A percentile compares a stretch with the other conserved stretches of the same genome.
These are phyloP conservation scores for Fraxinus americana DNA, from an alignment of 257 asterid genomes.

Conservation along the genomic window DNA sequence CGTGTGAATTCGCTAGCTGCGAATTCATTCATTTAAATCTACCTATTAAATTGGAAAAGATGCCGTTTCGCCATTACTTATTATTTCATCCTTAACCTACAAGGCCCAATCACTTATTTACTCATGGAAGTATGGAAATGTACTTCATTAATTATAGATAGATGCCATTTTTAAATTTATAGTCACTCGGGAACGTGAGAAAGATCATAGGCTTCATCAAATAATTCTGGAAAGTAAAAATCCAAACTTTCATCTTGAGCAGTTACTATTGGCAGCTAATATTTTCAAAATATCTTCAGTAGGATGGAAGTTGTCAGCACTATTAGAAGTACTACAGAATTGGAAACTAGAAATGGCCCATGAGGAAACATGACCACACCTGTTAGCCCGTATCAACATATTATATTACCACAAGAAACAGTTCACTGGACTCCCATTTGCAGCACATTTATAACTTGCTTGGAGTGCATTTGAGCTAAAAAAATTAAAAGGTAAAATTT, in stretches of 20 bases:
- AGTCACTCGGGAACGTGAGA: slow-evolving; percentile 11
- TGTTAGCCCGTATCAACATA: neutral
- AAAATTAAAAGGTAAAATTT: neutral
- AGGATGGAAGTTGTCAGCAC: neutral
- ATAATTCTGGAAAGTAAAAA: slow-evolving; percentile 1
- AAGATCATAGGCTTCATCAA: slow-evolving; percentile 5
- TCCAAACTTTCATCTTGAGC: neutral
- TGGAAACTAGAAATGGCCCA: neutral
- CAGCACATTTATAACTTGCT: neutral
- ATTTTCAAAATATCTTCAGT: neutral
- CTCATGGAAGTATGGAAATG: neutral
- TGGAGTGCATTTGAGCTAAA: neutral
- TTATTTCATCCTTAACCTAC: slow-evolving; percentile 7
- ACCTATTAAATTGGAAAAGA: neutral
- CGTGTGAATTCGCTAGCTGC: neutral
- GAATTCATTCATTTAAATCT: neutral
- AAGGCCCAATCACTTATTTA: neutral
- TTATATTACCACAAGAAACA: neutral
- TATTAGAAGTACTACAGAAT: neutral
- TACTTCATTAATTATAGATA: neutral
- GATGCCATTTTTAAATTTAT: slow-evolving; percentile 4
- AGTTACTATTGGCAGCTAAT: neutral
- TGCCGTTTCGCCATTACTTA: neutral
- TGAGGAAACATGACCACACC: neutral
- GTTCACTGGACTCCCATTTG: neutral